Conservation (phyloP, 164 flowering plant species). For the Sextonia rubra region DNA sequence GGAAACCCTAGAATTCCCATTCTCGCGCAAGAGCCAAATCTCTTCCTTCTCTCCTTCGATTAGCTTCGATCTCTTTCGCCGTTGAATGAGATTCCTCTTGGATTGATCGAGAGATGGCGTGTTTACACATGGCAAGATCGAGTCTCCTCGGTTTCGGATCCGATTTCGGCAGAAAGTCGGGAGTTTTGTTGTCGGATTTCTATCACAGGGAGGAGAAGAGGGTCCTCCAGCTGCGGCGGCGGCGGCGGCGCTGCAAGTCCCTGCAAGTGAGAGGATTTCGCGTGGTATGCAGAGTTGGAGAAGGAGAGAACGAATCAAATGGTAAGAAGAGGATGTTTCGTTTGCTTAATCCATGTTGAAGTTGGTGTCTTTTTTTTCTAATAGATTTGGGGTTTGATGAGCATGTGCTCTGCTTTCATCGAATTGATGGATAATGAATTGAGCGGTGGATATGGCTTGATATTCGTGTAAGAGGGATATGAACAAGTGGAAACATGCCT, state of each 20-base stretch:
- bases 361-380: not conserved
- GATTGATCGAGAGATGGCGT: conserved; percentile 29
- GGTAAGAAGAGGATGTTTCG: conserved; percentile 20
- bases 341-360: not conserved
- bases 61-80: not conserved
- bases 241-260: conserved; percentile 10
- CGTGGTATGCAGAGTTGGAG: conserved; percentile 31
- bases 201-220: conserved; percentile 10
- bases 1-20: not conserved
- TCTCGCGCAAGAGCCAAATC: not conserved
- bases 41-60: not conserved
- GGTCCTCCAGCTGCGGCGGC: conserved; percentile 13
- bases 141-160: conserved; percentile 19
- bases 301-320: conserved; percentile 39
- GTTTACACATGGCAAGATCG: conserved; percentile 29
- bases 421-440: too few relatives aligned
- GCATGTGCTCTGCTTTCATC: too few relatives aligned
- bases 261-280: conserved; percentile 11
- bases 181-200: conserved; percentile 12
- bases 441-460: too few relatives aligned
- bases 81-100: conserved; percentile 1
- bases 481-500: too few relatives aligned
- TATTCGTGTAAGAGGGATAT: too few relatives aligned
- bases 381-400: not conserved
- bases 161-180: conserved; percentile 21